Base-by-base conservation (phyloP, 352 stramenopile species). In the Pythium biforme region DNA sequence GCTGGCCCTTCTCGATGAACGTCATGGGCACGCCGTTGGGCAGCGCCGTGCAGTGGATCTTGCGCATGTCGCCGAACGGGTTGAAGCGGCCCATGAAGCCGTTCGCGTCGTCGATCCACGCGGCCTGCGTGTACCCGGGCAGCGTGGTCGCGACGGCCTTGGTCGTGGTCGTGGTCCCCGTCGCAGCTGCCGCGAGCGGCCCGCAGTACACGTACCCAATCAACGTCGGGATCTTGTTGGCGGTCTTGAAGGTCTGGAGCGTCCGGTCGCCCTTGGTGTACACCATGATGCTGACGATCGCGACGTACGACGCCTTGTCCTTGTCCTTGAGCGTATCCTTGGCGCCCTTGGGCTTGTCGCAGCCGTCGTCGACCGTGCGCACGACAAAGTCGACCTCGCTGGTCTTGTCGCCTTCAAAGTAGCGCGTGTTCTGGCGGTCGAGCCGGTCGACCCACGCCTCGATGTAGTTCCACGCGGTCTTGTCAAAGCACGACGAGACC, bases 61-160 rank as follows among this genome's bases (percentile, higher is more conserved):
- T 66, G 0, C 75, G 73, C n/a, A 59, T 62, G 25, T 79, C 52
- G 6, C 58, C 73, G 59, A 85, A 82, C 50, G 81, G 78, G 33
- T 86, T 84, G 68, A 81, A 52, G 15, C 17, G 26, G 33, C 43
- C 20, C 7, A 62, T 19, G 22, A 62, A 62, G 25, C 52, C 52
- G 22, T 34, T 54, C 11, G 55, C 41, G 2, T 14, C 29, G 15
- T 52, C 45, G 9, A 53, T 33, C 26, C n/a, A 43, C 41, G n/a
- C 2, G 4, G 41, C 43, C 27, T 5, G 11, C 19, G 41, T 54
- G 43, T 62, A 62, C 20, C 55, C 55, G 4, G 45, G 27, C 9
- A 62, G 55, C 20, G 20, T 17, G 3, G 54, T 60, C 27, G 26
- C 4, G 40, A 52, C 26, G 37, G 20, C 12, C 20, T 37, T 33